A percentile compares a stretch with the other conserved stretches of the same genome.
Evolutionary conservation across 2,329 filamentous ascomycete species (phyloP).

Genomic region (Tolypocladium pustulatum): DNA sequence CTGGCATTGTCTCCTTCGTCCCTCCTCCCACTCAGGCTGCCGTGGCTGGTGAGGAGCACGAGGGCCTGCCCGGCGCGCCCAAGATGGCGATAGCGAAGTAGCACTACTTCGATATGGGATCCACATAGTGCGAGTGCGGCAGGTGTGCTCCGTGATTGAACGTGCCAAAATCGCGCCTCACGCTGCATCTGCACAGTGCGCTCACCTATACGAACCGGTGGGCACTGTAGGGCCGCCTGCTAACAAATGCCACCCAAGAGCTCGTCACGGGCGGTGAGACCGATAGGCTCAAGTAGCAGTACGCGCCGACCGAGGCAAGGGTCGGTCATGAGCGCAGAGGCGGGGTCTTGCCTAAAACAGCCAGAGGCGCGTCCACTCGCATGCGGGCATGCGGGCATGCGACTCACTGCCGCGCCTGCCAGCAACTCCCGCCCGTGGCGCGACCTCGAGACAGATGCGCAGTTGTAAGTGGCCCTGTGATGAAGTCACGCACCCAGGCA

Average conservation of each 20-base stretch:
- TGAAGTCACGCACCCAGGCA: neutral
- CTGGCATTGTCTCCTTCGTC: neutral
- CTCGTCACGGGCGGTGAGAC: conserved; percentile 1
- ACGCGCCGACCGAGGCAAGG: neutral
- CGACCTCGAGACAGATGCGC: neutral
- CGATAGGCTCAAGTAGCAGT: conserved; percentile 2
- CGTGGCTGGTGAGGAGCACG: neutral
- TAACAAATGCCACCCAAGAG: neutral
- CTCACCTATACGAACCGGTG: too few species aligned
- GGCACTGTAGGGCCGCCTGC: neutral
- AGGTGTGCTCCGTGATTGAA: too few species aligned
- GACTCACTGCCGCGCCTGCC: neutral
- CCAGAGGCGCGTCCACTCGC: neutral
- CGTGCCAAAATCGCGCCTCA: too few species aligned
- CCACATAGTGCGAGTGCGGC: neutral
- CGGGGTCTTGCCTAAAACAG: conserved; percentile 1
- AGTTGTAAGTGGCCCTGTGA: neutral
- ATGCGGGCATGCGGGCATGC: neutral
- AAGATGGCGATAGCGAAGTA: neutral
- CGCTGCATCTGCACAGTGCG: neutral
- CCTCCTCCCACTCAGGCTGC: neutral
- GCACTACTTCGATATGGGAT: neutral
- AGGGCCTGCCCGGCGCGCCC: neutral
- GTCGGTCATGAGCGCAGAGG: conserved; percentile 4
- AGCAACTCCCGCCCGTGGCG: neutral